Conservation (phyloP, 192 early-diverging fungal species). For the Backusella mclennaniae region DNA sequence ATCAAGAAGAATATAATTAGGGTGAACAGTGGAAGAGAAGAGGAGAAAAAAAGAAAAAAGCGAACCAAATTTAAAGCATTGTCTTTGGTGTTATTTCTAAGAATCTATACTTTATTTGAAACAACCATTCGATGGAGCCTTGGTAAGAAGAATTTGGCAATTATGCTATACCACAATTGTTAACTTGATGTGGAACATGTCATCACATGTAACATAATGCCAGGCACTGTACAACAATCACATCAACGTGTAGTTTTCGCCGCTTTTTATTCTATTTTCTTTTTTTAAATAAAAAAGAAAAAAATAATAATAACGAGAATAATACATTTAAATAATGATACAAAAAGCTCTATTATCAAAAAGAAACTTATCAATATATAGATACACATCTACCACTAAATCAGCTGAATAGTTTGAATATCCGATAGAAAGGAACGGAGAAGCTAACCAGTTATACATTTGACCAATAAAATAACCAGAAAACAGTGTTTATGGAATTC, state of each 20-base stretch:
- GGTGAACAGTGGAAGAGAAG: background rate
- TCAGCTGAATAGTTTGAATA: background rate
- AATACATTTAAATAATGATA: too few relatives aligned
- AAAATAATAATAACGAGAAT: too few relatives aligned
- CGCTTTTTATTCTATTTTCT: background rate
- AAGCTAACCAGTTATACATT: background rate
- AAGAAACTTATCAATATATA: background rate
- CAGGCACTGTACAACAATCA: background rate
- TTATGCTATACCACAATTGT: background rate
- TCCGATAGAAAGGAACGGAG: background rate
- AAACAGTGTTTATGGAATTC: background rate
- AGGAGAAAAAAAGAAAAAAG: background rate
- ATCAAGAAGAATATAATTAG: background rate
- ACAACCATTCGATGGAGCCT: background rate
- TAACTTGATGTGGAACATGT: background rate
- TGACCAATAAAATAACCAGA: background rate
- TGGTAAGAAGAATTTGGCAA: background rate
- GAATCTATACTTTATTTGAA: background rate
- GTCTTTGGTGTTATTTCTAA: background rate
- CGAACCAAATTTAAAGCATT: background rate
- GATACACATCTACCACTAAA: background rate
- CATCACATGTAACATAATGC: background rate
- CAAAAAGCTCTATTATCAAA: too few relatives aligned
- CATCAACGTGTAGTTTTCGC: background rate
- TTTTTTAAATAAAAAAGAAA: background rate